Percentiles rank a stretch among this genome's conserved stretches.
phyloP scores from a whole-genome alignment of 768 basidiomycete genomes.

The Mycena metata region DNA sequence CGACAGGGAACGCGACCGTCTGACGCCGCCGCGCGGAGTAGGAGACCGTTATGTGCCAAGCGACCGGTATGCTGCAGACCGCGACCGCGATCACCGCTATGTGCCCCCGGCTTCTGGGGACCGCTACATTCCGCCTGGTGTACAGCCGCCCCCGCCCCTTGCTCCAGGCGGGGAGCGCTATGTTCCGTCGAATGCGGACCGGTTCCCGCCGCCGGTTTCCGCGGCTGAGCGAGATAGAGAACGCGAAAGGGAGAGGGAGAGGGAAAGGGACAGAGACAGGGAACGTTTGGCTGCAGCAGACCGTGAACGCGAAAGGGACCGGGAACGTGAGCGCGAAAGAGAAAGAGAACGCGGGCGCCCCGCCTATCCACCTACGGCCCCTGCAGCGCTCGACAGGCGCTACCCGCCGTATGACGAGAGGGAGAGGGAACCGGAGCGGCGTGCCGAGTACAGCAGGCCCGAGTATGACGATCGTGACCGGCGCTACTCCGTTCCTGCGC shows the following conservation, averaged over 20 bases:
- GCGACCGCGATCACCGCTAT: slow-evolving; percentile 14
- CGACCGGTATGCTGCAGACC: slow-evolving; percentile 11
- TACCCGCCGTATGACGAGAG: slow-evolving; percentile 28
- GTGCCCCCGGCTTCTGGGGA: slow-evolving; percentile 16
- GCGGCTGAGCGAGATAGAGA: slow-evolving; percentile 6
- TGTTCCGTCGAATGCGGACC: slow-evolving; percentile 11
- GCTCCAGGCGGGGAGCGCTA: slow-evolving; percentile 13
- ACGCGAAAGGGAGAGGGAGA: slow-evolving; percentile 32
- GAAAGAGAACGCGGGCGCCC: slow-evolving; percentile 24
- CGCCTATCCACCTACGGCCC: not conserved
- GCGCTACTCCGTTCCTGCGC: slow-evolving; percentile 11
- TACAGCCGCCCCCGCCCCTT: too few relatives aligned
- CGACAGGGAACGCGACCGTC: slow-evolving; percentile 20
- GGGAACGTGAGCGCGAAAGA: slow-evolving; percentile 27
- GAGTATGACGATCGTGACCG: slow-evolving; percentile 36
- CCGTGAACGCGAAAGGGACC: slow-evolving; percentile 16
- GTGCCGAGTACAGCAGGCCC: slow-evolving; percentile 29
- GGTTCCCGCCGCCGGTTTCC: slow-evolving; percentile 13
- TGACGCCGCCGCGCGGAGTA: not conserved
- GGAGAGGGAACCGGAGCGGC: slow-evolving; percentile 26
- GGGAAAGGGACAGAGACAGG: slow-evolving; percentile 25
- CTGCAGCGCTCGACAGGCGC: slow-evolving; percentile 16
- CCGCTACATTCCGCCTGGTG: slow-evolving; percentile 9
- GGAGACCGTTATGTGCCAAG: slow-evolving; percentile 31
- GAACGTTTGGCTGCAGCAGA: slow-evolving; percentile 2